phyloP scores from a whole-genome alignment of 1,284 basidiomycete species.

The Ustilago trichophora region DNA sequence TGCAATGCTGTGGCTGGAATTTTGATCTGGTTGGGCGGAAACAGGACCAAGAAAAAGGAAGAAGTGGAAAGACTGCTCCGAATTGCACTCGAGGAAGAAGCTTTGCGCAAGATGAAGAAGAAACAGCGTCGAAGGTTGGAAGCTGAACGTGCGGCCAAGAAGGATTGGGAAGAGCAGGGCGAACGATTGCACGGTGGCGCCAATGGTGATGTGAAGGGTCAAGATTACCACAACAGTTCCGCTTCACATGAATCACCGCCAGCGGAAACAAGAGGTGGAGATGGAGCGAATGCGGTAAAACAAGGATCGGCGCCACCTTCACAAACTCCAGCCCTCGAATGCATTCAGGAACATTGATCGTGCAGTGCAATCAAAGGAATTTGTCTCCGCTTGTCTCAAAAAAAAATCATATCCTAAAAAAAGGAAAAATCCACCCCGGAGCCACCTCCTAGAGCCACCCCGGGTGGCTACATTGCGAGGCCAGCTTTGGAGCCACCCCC shows the following conservation, averaged over 20 bases:
- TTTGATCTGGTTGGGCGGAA: conserved; percentile 80
- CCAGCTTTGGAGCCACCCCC: no score
- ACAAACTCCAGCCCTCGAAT: conserved; percentile 12
- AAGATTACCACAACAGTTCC: no score
- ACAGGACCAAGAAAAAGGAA: conserved; percentile 79
- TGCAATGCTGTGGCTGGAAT: conserved; percentile 83
- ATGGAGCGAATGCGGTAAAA: no score
- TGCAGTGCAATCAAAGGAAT: no score
- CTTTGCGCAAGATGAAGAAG: conserved; percentile 47
- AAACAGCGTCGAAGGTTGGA: conserved; percentile 6
- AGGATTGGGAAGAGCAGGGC: conserved; percentile 1
- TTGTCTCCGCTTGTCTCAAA: no score
- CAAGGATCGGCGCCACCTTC: background rate
- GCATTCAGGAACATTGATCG: conserved; percentile 35
- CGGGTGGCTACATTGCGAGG: no score
- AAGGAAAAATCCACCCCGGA: no score
- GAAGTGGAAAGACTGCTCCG: conserved; percentile 78
- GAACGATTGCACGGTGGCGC: background rate
- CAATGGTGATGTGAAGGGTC: no score
- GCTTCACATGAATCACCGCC: no score
- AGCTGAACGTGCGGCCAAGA: conserved; percentile 1
- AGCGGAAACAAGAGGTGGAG: no score
- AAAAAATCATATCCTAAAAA: no score
- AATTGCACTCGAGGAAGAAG: conserved; percentile 72
- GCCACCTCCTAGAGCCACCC: no score